A percentile compares a stretch with the other conserved stretches of the same genome.
These are phyloP conservation scores for Macaranga tanarius DNA, from an alignment of 441 rosid genomes.

Conservation along the genomic window DNA sequence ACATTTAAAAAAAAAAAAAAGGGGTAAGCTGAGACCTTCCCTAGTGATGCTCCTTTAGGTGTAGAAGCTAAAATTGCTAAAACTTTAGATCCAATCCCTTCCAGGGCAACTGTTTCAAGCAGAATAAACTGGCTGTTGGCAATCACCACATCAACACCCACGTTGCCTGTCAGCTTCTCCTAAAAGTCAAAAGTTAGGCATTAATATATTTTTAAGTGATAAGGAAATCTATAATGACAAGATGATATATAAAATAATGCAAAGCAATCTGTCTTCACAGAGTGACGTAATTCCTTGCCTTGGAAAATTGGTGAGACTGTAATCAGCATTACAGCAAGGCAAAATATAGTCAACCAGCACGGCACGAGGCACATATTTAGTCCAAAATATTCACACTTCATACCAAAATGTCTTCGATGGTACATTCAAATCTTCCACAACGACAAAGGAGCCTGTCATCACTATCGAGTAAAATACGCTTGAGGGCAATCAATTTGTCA, in stretches of 20 bases:
- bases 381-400: conserved; percentile 28
- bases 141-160: not conserved
- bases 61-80: not conserved
- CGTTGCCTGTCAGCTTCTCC: conserved; percentile 2
- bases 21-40: not conserved
- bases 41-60: not conserved
- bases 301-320: not conserved
- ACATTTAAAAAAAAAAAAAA: not conserved
- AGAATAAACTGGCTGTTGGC: not conserved
- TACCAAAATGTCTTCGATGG: conserved; percentile 4
- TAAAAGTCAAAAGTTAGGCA: conserved; percentile 1
- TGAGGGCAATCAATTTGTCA: not conserved
- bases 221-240: not conserved
- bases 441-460: not conserved
- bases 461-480: not conserved
- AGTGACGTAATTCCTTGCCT: not conserved
- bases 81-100: not conserved
- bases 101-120: not conserved
- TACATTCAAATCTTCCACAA: not conserved
- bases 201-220: not conserved
- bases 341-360: conserved; percentile 12
- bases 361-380: not conserved
- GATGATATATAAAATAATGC: not conserved
- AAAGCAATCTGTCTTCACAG: not conserved
- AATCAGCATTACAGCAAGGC: conserved; percentile 20